Conservation (phyloP, 2,329 filamentous ascomycete genomes). For the Fusarium sororula region DNA sequence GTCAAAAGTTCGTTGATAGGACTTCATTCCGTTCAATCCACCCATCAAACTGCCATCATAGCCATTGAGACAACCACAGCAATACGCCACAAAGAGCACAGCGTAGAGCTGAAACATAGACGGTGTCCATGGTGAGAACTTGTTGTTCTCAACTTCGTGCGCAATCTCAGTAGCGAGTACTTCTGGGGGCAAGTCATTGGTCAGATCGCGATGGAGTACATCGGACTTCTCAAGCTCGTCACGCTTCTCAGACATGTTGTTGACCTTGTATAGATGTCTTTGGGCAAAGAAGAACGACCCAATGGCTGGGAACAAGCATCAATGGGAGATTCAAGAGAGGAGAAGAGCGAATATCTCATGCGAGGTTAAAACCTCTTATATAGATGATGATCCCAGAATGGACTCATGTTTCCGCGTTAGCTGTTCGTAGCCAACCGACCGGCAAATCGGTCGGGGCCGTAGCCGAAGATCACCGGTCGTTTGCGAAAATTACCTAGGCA, state of each 20-base stretch:
- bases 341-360: background rate
- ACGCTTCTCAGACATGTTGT: constrained; percentile 3
- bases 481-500: background rate
- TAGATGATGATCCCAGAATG: background rate
- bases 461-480: background rate
- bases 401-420: background rate
- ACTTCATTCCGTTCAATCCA: constrained; percentile 40
- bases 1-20: constrained; percentile 34
- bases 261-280: too few relatives aligned
- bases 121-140: constrained; percentile 58
- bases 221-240: constrained; percentile 8
- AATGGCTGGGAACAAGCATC: background rate
- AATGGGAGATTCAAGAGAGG: background rate
- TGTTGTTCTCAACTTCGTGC: constrained; percentile 49
- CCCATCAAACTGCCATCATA: constrained; percentile 40
- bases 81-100: constrained; percentile 58
- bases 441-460: background rate
- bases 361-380: background rate
- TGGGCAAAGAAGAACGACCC: background rate
- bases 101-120: constrained; percentile 62
- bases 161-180: constrained; percentile 51
- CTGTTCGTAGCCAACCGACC: background rate
- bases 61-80: constrained; percentile 59
- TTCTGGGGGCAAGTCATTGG: constrained; percentile 4
- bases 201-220: constrained; percentile 1